Evolutionary conservation across 208 protist genomes (phyloP).

Genomic region (Leptomonas pyrrhocoris): DNA sequence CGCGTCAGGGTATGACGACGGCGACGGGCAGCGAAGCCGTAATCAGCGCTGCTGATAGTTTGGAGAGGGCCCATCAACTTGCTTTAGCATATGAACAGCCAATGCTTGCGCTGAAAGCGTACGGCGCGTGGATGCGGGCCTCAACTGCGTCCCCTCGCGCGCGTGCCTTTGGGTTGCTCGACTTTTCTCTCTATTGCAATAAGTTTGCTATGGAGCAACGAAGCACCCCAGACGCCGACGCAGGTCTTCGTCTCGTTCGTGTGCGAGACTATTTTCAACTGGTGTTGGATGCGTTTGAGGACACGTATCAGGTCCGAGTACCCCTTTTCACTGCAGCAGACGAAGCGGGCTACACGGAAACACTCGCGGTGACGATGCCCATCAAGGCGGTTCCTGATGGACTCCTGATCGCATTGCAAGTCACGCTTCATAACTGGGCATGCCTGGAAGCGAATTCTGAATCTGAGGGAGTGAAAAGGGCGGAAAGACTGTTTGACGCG

Average conservation of each 20-base stretch:
- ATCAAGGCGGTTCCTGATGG: slow-evolving; percentile 27
- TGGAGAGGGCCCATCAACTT: slow-evolving; percentile 22
- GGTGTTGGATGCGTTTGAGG: slow-evolving; percentile 24
- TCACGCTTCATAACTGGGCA: slow-evolving; percentile 68
- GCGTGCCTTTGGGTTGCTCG: slow-evolving; percentile 23
- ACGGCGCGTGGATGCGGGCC: slow-evolving; percentile 26
- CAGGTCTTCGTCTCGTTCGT: slow-evolving; percentile 1
- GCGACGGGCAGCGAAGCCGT: neutral
- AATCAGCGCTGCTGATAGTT: neutral
- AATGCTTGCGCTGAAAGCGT: slow-evolving; percentile 50
- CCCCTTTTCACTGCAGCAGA: neutral
- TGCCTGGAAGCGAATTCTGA: slow-evolving; percentile 43
- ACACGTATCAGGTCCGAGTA: slow-evolving; percentile 11
- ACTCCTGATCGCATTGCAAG: slow-evolving; percentile 36
- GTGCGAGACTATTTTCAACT: slow-evolving; percentile 33
- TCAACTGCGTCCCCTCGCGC: neutral
- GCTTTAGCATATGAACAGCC: slow-evolving; percentile 24
- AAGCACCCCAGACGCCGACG: neutral
- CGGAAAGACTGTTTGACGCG: slow-evolving; percentile 8
- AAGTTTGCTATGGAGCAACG: slow-evolving; percentile 20
- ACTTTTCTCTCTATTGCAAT: slow-evolving; percentile 37
- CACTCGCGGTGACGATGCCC: neutral
- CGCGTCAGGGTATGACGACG: neutral
- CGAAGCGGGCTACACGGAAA: neutral
- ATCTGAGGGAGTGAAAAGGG: slow-evolving; percentile 5